phyloP scores from a whole-genome alignment of 345 rosid genomes.

The Draba incana region DNA sequence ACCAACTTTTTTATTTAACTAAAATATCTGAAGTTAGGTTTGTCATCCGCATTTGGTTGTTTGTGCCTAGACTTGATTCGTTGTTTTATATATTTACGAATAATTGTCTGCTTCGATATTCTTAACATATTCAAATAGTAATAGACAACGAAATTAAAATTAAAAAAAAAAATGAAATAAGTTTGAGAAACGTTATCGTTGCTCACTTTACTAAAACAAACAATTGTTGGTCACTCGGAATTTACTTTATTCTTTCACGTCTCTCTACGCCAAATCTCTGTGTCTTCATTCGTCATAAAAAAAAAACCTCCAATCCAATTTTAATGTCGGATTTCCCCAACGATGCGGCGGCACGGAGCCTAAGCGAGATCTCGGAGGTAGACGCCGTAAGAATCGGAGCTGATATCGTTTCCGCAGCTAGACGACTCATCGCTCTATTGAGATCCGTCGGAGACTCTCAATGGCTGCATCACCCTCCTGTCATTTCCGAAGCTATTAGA shows the following conservation, averaged over 20 bases:
- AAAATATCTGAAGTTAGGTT: slow-evolving; percentile 23
- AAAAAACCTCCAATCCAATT: slow-evolving; percentile 30
- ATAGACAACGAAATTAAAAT: background rate
- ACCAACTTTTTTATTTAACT: slow-evolving; percentile 16
- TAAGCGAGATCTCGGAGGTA: slow-evolving; percentile 65
- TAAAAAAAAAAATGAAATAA: no score
- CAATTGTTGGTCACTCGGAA: slow-evolving; percentile 22
- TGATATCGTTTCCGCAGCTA: slow-evolving; percentile 76
- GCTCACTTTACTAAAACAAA: slow-evolving; percentile 2
- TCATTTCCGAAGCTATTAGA: slow-evolving; percentile 66
- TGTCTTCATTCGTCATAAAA: slow-evolving; percentile 31
- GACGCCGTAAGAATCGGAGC: slow-evolving; percentile 52
- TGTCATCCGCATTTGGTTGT: slow-evolving; percentile 34
- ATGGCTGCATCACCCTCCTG: slow-evolving; percentile 69
- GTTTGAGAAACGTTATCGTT: background rate
- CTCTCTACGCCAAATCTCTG: slow-evolving; percentile 27
- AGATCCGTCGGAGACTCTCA: slow-evolving; percentile 59
- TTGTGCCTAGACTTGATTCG: slow-evolving; percentile 34
- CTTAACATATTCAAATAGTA: background rate
- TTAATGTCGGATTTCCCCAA: slow-evolving; percentile 32
- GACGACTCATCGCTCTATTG: slow-evolving; percentile 60
- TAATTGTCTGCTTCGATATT: background rate
- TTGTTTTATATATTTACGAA: background rate
- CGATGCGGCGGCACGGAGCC: slow-evolving; percentile 50
- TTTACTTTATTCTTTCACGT: slow-evolving; percentile 37